Evolutionary conservation across 257 asterid species (phyloP).

Genomic region (Solanum pennellii): DNA sequence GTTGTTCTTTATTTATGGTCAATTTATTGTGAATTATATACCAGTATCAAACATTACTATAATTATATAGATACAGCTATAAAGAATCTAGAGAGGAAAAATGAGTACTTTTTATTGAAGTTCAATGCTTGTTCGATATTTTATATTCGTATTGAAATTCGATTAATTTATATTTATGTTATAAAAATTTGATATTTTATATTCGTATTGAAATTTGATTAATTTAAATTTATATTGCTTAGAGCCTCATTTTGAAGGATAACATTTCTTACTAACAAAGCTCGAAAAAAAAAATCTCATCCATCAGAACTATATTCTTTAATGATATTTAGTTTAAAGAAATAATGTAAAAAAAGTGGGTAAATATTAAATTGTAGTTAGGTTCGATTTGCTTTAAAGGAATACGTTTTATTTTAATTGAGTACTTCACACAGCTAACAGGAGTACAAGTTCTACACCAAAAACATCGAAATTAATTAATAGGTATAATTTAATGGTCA

Average conservation of each 20-base stretch:
- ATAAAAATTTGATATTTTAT: accelerated
- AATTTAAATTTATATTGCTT: accelerated
- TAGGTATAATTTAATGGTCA: accelerated
- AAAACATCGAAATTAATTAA: too few relatives aligned
- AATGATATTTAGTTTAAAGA: background rate
- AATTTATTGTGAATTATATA: background rate
- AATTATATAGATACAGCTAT: background rate
- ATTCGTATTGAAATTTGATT: background rate
- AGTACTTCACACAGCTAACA: background rate
- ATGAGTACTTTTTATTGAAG: background rate
- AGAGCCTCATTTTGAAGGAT: accelerated
- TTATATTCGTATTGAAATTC: accelerated
- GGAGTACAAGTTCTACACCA: background rate
- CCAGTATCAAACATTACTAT: background rate
- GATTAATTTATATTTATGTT: accelerated
- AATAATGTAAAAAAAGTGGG: background rate
- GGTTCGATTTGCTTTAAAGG: background rate
- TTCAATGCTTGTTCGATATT: accelerated
- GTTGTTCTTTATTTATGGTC: background rate
- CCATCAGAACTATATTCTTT: background rate
- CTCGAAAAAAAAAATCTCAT: too few relatives aligned
- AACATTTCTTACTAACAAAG: accelerated
- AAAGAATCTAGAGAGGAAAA: background rate
- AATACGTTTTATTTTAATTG: background rate
- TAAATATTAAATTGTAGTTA: background rate